Base-by-base conservation (phyloP, 78 protist species). In the Dictyostelium brefeldianum region DNA sequence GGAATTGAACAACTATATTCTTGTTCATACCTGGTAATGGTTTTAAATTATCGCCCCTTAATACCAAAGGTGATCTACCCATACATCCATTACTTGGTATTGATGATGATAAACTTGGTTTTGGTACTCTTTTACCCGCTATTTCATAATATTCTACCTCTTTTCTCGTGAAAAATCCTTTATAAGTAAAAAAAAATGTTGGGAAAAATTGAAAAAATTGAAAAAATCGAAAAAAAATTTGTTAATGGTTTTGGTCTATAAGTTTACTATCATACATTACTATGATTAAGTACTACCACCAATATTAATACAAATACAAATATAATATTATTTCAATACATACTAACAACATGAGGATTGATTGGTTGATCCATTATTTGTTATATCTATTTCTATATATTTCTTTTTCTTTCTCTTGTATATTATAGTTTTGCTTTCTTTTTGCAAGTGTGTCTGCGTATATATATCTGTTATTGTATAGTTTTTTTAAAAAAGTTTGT, bases 11-110 rank as follows among this genome's bases (percentile, higher is more conserved):
- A 0, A 50, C 10, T 12, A 87, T 29, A 59, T 62, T 54, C 29
- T 64, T 74, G 1, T 81, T 54, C 92, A 87, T 87, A 5, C 78
- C 92, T 10, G 92, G 92, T 1, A 87, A 48, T 10, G 92, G 92
- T 48, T 87, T 87, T 27, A 87, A 64, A 12, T 80, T 50, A 12
- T 87, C 83, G 29, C 92, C 92, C 18, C 67, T 79, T 2, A 87
- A 12, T 1, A 87, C 92, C 46, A 87, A n/a, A 15, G 92, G 92
- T 36, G 92, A 10, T 41, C 31, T 59, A 12, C 83, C 9, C 8
- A n/a, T 15, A 20, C 80, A 62, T 22, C 69, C 27, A 18, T 36
- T 43, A 31, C 69, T 78, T 27, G 92, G 92, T 7, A 87, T 77
- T 18, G 92, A 77, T 0, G 43, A 8, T 29, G 74, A 31, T 46